Percentiles rank a stretch among this genome's conserved stretches.
Evolutionary conservation across 176 grass and related monocot genomes (phyloP).

Genomic region (Phoenix dactylifera): DNA sequence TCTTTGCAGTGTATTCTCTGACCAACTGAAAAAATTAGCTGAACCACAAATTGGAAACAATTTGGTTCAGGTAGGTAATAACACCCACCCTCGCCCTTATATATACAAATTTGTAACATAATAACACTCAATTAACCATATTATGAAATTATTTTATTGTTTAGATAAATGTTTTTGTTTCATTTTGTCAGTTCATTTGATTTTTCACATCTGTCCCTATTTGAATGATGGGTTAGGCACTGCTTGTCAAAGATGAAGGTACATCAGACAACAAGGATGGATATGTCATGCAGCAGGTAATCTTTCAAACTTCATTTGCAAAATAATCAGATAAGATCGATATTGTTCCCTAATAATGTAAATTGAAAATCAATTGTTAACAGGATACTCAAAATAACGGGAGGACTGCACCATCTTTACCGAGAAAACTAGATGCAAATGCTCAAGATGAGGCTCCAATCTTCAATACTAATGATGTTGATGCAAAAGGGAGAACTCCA

Average conservation of each 20-base stretch:
- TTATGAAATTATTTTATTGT: too few relatives aligned
- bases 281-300: conserved; percentile 30
- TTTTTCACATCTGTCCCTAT: neutral
- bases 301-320: neutral
- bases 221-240: conserved; percentile 25
- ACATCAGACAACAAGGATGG: conserved; percentile 19
- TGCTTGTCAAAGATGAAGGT: conserved; percentile 21
- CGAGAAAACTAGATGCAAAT: conserved; percentile 36
- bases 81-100: too few relatives aligned
- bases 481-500: conserved; percentile 26
- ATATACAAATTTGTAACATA: too few relatives aligned
- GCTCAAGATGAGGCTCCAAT: conserved; percentile 28
- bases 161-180: too few relatives aligned
- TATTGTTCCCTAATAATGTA: neutral
- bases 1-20: conserved; percentile 69
- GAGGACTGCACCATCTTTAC: conserved; percentile 20
- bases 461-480: conserved; percentile 1
- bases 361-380: conserved; percentile 12
- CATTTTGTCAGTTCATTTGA: too few relatives aligned
- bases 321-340: neutral
- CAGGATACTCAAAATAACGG: conserved; percentile 36
- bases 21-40: conserved; percentile 55
- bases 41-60: conserved; percentile 36
- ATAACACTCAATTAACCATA: too few relatives aligned
- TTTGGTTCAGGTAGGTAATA: conserved; percentile 29